Percentiles rank a stretch among this genome's conserved stretches.
These are phyloP conservation scores for Begonia peltatifolia DNA, from an alignment of 306 rosid genomes.

Conservation along the genomic window DNA sequence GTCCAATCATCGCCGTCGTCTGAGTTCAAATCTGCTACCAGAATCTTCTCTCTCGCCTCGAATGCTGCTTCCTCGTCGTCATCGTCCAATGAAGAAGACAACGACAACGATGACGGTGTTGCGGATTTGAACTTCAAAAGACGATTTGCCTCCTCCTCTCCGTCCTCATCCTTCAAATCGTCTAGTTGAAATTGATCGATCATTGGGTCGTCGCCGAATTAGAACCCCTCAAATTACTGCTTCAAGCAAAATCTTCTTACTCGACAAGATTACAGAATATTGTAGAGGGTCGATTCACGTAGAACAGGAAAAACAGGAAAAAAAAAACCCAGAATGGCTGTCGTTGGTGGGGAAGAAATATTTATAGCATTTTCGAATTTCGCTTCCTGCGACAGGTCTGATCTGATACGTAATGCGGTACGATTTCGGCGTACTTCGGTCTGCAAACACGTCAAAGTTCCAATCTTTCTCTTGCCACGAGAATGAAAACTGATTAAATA, in stretches of 20 bases:
- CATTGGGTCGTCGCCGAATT: constrained; percentile 20
- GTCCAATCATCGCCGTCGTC: constrained; percentile 20
- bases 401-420: too few species aligned
- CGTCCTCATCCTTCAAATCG: constrained; percentile 16
- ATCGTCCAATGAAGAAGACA: constrained; percentile 1
- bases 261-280: not conserved
- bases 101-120: constrained; percentile 1
- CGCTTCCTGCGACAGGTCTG: too few species aligned
- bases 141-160: constrained; percentile 42
- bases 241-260: not conserved
- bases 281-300: too few species aligned
- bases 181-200: constrained; percentile 22
- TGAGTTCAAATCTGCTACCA: constrained; percentile 25
- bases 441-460: too few species aligned
- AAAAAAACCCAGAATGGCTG: too few species aligned
- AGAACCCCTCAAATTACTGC: not conserved
- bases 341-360: too few species aligned
- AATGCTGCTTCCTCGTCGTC: constrained; percentile 28
- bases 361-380: too few species aligned
- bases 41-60: constrained; percentile 62
- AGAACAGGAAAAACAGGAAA: too few species aligned
- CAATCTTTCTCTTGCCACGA: too few species aligned
- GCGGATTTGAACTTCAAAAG: constrained; percentile 18
- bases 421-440: too few species aligned
- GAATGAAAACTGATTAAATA: too few species aligned